Evolutionary conservation across 495 filamentous ascomycete genomes (phyloP), one percentile per base, ranked within the genome.

Genomic region (Podospora appendiculata): DNA sequence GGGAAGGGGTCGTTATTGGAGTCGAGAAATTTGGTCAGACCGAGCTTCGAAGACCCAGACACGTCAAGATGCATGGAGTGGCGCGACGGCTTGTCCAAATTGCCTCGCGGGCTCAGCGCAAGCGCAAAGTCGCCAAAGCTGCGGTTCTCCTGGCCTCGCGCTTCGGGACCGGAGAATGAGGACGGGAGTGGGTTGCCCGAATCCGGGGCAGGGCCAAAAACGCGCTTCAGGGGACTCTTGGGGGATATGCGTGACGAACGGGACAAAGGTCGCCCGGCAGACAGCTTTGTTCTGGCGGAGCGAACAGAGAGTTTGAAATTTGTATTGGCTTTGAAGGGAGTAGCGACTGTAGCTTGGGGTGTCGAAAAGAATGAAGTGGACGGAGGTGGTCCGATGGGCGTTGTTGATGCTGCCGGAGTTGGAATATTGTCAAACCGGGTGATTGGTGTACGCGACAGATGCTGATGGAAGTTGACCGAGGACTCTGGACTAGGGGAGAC

Each of bases 211-310:
- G 87, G 78, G 53, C 76, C 84, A 48, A 96, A 73, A 41, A 76
- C 87, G 57, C 86, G 82, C 60, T 88, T 88, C 45, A 84, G 74
- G 8, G 90, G 89, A 65, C 87, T 92, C 53, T 79, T 81, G 3
- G 86, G 85, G 5, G 85, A 84, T 3, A 80, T 81, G 48, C 82
- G 78, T 19, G 75, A 66, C 11, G 25, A 25, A 25, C 72, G 62
- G 8, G 68, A 67, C 17, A 77, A 64, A 5, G 71, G 72, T 36
- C 76, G 74, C 43, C 74, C 63, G 4, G 74, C 68, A 13, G 72
- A 42, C 0, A 68, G 63, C n/a, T 68, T 78, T 11, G 73, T 62
- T 51, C 71, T 69, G 8, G 68, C 70, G 12, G 78, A 79, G 47
- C 78, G 70, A 40, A 79, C 65, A 19, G 78, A 79, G 32, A 81